These are phyloP conservation scores for Solanum infundibuliforme DNA, from an alignment of 257 asterid species.

Conservation along the genomic window DNA sequence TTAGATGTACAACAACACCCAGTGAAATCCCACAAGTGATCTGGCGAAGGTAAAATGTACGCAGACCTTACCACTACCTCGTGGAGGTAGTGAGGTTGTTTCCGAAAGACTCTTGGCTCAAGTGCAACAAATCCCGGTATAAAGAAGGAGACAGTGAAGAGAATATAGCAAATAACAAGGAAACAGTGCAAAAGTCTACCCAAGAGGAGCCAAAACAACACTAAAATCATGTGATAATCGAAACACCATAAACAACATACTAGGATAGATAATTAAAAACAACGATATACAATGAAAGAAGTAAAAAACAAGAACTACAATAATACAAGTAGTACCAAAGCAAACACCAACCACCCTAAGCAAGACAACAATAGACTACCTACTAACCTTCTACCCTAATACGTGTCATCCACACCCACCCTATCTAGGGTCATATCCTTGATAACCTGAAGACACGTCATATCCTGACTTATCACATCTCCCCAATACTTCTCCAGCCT, in stretches of 20 bases:
- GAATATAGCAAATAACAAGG: neutral
- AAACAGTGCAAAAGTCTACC: neutral
- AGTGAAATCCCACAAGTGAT: neutral
- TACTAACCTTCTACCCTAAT: neutral
- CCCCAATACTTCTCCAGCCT: neutral
- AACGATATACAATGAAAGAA: neutral
- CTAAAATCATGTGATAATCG: neutral
- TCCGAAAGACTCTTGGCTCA: neutral
- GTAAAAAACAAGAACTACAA: neutral
- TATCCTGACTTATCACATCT: neutral
- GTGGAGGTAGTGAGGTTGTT: neutral
- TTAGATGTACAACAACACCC: neutral
- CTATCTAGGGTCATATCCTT: neutral
- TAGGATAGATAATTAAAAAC: neutral
- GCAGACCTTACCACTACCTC: neutral
- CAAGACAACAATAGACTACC: neutral
- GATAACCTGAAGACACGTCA: neutral
- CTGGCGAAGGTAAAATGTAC: neutral
- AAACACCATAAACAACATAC: neutral
- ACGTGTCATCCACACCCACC: neutral
- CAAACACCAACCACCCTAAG: neutral
- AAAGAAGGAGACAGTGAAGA: neutral
- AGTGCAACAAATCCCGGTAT: neutral
- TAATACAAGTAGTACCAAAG: neutral
- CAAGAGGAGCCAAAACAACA: neutral